Percentiles rank a stretch among this genome's conserved stretches.
phyloP scores from a whole-genome alignment of 176 grass and related monocot genomes.

The Eremochloa ophiuroides region DNA sequence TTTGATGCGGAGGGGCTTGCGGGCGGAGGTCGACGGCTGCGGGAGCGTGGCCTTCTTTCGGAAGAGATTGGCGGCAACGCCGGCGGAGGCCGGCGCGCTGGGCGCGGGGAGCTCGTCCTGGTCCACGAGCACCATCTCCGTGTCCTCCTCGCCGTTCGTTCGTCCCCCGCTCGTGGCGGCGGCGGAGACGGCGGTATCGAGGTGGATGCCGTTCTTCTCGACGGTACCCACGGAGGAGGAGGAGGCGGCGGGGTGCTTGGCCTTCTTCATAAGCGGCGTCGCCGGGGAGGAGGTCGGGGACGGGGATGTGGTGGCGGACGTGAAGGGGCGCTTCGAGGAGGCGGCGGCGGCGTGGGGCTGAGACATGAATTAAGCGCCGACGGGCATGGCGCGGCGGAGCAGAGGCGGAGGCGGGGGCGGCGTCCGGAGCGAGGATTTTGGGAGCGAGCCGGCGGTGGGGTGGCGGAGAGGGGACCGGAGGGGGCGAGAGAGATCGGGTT shows the following conservation, averaged over 20 bases:
- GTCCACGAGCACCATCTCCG: conserved; percentile 59
- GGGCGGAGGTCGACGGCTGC: conserved; percentile 52
- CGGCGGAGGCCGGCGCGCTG: conserved; percentile 25
- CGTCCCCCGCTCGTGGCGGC: neutral
- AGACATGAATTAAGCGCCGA: conserved; percentile 58
- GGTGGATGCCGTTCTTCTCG: conserved; percentile 64
- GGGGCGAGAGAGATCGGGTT: conserved; percentile 42
- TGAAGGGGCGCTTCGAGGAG: conserved; percentile 47
- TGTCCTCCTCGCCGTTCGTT: conserved; percentile 50
- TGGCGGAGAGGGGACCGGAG: conserved; percentile 5
- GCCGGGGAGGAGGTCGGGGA: conserved; percentile 22
- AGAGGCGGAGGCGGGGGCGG: neutral
- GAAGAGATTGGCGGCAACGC: conserved; percentile 78
- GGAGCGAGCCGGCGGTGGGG: conserved; percentile 25
- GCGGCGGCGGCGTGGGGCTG: conserved; percentile 42
- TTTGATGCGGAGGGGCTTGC: conserved; percentile 94
- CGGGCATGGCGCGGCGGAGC: conserved; percentile 37
- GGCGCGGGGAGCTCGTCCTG: conserved; percentile 46
- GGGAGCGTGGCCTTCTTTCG: conserved; percentile 92
- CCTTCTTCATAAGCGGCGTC: conserved; percentile 59
- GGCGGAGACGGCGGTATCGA: conserved; percentile 15
- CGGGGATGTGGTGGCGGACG: conserved; percentile 30
- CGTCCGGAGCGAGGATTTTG: conserved; percentile 32
- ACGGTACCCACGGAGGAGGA: conserved; percentile 16
- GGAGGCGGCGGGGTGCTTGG: conserved; percentile 29